A percentile compares a stretch with the other conserved stretches of the same genome.
Conservation (phyloP, 176 grass and related monocot species). For the Saccharum officinarum region DNA sequence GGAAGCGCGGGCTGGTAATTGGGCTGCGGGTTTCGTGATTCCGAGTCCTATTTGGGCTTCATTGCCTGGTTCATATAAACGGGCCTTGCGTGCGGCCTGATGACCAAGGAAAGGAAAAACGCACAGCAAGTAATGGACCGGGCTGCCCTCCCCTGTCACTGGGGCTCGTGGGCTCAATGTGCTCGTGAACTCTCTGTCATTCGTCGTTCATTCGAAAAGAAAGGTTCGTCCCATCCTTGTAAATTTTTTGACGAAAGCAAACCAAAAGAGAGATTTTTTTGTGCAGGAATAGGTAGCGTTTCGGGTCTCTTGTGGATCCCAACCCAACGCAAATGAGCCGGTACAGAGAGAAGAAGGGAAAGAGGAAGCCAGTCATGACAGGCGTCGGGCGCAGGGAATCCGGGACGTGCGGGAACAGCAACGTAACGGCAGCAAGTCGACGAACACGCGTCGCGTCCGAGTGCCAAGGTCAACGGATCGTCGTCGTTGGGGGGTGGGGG, state of each 20-base stretch:
- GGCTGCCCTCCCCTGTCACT: neutral
- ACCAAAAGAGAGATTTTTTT: too few relatives aligned
- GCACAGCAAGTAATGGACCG: too few relatives aligned
- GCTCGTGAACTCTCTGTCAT: too few relatives aligned
- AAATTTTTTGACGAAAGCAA: too few relatives aligned
- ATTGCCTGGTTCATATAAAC: too few relatives aligned
- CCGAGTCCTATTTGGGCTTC: neutral
- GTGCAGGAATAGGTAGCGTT: too few relatives aligned
- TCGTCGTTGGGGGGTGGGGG: neutral
- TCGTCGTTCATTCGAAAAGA: too few relatives aligned
- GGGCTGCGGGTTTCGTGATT: neutral
- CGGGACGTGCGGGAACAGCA: neutral
- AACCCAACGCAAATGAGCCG: too few relatives aligned
- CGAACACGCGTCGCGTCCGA: constrained; percentile 12
- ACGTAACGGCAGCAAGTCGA: neutral
- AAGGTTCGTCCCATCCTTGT: too few relatives aligned
- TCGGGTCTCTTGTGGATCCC: too few relatives aligned
- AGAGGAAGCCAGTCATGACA: too few relatives aligned
- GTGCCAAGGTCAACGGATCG: neutral
- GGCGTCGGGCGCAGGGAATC: neutral
- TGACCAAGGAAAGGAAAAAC: neutral
- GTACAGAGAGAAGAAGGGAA: too few relatives aligned
- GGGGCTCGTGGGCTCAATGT: neutral
- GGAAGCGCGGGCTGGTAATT: neutral
- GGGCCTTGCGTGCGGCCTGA: neutral